Evolutionary conservation across 495 filamentous ascomycete species (phyloP).

Genomic region (Penicillium longicatenatum): DNA sequence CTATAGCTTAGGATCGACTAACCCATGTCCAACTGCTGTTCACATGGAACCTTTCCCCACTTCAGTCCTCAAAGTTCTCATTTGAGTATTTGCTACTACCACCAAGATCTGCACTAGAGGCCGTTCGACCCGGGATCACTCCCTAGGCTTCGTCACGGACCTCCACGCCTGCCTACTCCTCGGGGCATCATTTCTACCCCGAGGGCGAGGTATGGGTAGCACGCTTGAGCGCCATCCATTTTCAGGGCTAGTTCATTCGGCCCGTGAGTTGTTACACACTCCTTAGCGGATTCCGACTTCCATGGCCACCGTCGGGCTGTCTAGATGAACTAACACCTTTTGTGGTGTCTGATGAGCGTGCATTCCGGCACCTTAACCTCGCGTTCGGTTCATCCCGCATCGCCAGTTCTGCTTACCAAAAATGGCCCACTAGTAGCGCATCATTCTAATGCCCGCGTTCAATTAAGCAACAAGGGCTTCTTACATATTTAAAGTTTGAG

Average conservation of each 20-base stretch:
- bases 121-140: slow-evolving; percentile 67
- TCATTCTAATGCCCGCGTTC: slow-evolving; percentile 70
- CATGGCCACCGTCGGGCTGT: slow-evolving; percentile 65
- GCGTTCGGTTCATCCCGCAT: slow-evolving; percentile 70
- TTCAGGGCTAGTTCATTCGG: slow-evolving; percentile 66
- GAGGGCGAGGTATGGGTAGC: slow-evolving; percentile 64
- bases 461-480: slow-evolving; percentile 71
- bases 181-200: slow-evolving; percentile 60
- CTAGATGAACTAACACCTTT: slow-evolving; percentile 66
- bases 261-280: slow-evolving; percentile 64
- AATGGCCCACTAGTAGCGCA: slow-evolving; percentile 66
- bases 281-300: slow-evolving; percentile 67
- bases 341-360: slow-evolving; percentile 71
- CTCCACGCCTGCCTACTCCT: slow-evolving; percentile 57
- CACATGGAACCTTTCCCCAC: slow-evolving; percentile 70
- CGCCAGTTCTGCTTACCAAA: slow-evolving; percentile 72
- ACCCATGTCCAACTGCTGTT: slow-evolving; percentile 71
- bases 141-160: slow-evolving; percentile 64
- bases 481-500: slow-evolving; percentile 80
- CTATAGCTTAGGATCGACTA: slow-evolving; percentile 70
- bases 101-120: slow-evolving; percentile 74
- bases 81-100: slow-evolving; percentile 77
- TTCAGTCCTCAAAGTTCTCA: slow-evolving; percentile 74
- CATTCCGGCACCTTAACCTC: slow-evolving; percentile 72
- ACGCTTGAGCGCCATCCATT: slow-evolving; percentile 69